phyloP scores from a whole-genome alignment of 2,329 filamentous ascomycete genomes.

The Simplicillium aogashimaense region DNA sequence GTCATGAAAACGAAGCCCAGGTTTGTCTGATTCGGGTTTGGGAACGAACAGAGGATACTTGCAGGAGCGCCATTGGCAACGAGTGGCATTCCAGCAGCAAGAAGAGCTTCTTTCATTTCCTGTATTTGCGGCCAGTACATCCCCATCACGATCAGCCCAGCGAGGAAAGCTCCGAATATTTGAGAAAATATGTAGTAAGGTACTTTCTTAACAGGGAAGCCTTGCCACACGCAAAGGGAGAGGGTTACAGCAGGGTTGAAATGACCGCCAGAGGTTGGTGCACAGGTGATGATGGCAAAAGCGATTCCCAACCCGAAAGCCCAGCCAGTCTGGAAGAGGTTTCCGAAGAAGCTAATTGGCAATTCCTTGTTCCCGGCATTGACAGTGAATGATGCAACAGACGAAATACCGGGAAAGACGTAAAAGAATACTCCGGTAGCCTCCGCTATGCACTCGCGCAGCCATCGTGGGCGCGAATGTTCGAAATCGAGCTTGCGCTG shows the following conservation, averaged over 20 bases:
- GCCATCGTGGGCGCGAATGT: constrained; percentile 37
- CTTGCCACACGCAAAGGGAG: constrained; percentile 39
- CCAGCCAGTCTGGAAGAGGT: constrained; percentile 43
- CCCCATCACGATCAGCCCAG: constrained; percentile 42
- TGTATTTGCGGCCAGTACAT: constrained; percentile 42
- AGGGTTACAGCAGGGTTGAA: constrained; percentile 43
- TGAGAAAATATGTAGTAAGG: constrained; percentile 47
- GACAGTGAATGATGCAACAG: constrained; percentile 38
- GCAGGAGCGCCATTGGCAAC: constrained; percentile 36
- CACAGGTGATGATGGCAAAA: constrained; percentile 48
- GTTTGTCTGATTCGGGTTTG: constrained; percentile 36
- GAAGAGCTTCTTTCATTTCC: constrained; percentile 19
- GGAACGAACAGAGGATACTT: constrained; percentile 44
- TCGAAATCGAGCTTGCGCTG: constrained; percentile 46
- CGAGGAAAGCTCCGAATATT: constrained; percentile 45
- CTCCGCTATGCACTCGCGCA: constrained; percentile 46
- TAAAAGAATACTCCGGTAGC: constrained; percentile 49
- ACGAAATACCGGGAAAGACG: constrained; percentile 43
- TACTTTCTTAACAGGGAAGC: constrained; percentile 48
- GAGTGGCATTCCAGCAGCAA: constrained; percentile 21
- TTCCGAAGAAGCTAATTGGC: constrained; percentile 24
- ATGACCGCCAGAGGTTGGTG: constrained; percentile 41
- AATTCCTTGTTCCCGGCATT: constrained; percentile 27
- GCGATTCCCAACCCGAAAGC: constrained; percentile 47
- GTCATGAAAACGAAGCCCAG: constrained; percentile 47